Conservation (phyloP, 2,329 filamentous ascomycete species). For the Huntiella savannae region DNA sequence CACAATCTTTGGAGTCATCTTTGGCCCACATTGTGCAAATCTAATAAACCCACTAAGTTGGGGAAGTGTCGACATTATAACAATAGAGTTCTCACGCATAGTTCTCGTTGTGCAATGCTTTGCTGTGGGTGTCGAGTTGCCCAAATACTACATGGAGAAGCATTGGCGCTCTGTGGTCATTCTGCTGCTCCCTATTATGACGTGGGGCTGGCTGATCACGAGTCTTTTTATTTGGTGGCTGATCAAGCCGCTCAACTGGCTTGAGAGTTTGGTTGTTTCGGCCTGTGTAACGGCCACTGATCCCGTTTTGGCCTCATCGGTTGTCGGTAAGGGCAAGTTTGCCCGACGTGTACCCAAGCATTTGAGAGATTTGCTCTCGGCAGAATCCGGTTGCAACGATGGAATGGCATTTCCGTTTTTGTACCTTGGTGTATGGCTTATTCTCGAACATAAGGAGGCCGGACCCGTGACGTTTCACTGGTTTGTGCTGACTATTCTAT, state of each 20-base stretch:
- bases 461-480: constrained; percentile 61
- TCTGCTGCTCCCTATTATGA: constrained; percentile 89
- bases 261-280: constrained; percentile 70
- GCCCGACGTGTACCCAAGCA: constrained; percentile 95
- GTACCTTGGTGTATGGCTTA: constrained; percentile 78
- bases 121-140: constrained; percentile 76
- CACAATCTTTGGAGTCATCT: constrained; percentile 72
- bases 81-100: constrained; percentile 74
- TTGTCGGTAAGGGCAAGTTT: constrained; percentile 97
- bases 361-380: constrained; percentile 81
- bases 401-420: constrained; percentile 99
- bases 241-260: constrained; percentile 59
- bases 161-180: constrained; percentile 89
- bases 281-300: constrained; percentile 96
- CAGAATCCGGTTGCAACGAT: constrained; percentile 96
- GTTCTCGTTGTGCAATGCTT: constrained; percentile 87
- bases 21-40: constrained; percentile 67
- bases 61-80: constrained; percentile 73
- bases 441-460: constrained; percentile 56
- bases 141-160: constrained; percentile 89
- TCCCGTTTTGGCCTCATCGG: constrained; percentile 88
- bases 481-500: constrained; percentile 76
- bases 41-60: constrained; percentile 58
- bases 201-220: constrained; percentile 81
- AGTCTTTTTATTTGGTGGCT: constrained; percentile 93